phyloP scores from a whole-genome alignment of 2,329 filamentous ascomycete species.

The Ophiostoma sp. region DNA sequence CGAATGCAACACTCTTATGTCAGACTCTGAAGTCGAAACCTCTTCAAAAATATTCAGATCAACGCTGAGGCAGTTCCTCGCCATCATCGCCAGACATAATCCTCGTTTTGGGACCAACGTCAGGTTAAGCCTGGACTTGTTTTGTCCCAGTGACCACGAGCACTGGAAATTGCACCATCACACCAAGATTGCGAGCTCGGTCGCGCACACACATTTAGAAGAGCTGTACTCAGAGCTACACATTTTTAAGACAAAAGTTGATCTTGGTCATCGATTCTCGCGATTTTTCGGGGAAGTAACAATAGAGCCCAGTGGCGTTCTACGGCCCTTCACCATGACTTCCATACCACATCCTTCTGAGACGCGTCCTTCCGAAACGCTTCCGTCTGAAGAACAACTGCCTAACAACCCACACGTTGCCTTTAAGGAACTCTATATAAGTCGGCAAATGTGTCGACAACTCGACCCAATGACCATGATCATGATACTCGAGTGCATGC shows the following conservation, averaged over 20 bases:
- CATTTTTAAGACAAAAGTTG: not conserved
- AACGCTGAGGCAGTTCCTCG: not conserved
- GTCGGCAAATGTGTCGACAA: not conserved
- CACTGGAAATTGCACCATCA: not conserved
- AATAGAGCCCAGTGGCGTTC: too few species aligned
- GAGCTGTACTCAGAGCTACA: not conserved
- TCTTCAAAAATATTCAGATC: not conserved
- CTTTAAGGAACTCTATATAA: not conserved
- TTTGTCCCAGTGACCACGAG: not conserved
- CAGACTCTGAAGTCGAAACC: not conserved
- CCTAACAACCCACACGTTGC: not conserved
- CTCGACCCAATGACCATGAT: not conserved
- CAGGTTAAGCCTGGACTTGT: not conserved
- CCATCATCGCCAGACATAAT: not conserved
- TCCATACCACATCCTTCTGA: not conserved
- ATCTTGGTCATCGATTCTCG: not conserved
- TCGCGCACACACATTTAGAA: not conserved
- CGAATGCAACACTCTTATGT: not conserved
- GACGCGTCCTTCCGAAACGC: not conserved
- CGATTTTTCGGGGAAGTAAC: not conserved
- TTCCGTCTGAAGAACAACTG: not conserved
- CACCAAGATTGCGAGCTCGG: not conserved
- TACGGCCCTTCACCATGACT: conserved; percentile 2
- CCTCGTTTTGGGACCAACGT: not conserved
- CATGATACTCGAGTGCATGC: not conserved